Evolutionary conservation across 331 rosid species (phyloP).

Genomic region (Malus hybrid): DNA sequence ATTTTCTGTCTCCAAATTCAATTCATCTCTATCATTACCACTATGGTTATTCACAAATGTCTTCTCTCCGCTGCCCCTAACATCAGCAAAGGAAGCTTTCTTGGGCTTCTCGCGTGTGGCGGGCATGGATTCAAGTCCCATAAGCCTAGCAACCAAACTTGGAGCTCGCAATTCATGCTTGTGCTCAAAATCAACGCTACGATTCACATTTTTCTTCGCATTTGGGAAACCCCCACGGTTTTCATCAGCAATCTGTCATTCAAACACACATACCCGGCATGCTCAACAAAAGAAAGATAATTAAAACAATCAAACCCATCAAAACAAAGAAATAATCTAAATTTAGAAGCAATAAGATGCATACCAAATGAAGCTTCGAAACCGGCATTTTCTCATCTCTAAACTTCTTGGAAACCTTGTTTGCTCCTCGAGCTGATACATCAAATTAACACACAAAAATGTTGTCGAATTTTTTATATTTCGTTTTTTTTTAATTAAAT

Average conservation of each 20-base stretch:
- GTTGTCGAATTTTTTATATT: background rate
- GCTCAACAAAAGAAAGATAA: background rate
- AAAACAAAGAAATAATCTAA: background rate
- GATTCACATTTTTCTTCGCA: slow-evolving; percentile 34
- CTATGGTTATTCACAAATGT: slow-evolving; percentile 4
- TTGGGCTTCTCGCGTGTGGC: slow-evolving; percentile 35
- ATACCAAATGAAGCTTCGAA: slow-evolving; percentile 77
- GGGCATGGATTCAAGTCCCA: slow-evolving; percentile 81
- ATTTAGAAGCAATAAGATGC: background rate
- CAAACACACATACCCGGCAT: slow-evolving; percentile 8
- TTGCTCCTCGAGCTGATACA: slow-evolving; percentile 47
- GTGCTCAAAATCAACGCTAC: slow-evolving; percentile 22
- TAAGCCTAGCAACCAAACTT: slow-evolving; percentile 65
- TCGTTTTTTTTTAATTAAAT: background rate
- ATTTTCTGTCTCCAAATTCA: slow-evolving; percentile 37
- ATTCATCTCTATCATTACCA: slow-evolving; percentile 30
- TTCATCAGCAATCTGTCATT: slow-evolving; percentile 75
- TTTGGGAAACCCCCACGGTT: slow-evolving; percentile 72
- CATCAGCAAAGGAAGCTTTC: slow-evolving; percentile 30
- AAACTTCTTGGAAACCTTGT: slow-evolving; percentile 51
- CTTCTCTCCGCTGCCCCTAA: slow-evolving; percentile 22
- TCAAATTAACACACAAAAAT: slow-evolving; percentile 6
- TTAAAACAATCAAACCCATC: background rate
- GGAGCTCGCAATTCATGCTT: slow-evolving; percentile 54
- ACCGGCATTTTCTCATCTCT: slow-evolving; percentile 68